A percentile compares a stretch with the other conserved stretches of the same genome.
phyloP scores from a whole-genome alignment of 2,329 filamentous ascomycete species.

The Neonectria faginata region DNA sequence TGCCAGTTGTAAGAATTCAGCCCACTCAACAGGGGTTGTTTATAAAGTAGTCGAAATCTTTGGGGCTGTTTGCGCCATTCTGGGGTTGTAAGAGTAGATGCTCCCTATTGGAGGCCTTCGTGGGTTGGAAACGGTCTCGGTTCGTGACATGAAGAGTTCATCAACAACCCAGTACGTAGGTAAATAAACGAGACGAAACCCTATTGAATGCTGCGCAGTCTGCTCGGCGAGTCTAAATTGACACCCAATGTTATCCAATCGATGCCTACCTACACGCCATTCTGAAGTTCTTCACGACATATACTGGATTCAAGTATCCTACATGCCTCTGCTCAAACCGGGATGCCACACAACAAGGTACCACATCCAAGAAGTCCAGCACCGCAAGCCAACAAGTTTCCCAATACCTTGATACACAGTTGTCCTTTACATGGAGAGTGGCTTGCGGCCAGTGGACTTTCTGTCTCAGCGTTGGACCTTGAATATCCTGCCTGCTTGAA shows the following conservation, averaged over 20 bases:
- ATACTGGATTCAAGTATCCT: neutral
- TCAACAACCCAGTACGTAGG: neutral
- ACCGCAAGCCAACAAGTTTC: too few relatives aligned
- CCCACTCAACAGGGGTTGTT: neutral
- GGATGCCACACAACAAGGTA: neutral
- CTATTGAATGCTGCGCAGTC: neutral
- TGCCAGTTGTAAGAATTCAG: neutral
- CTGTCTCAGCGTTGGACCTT: too few relatives aligned
- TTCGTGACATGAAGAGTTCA: neutral
- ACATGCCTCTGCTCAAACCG: too few relatives aligned
- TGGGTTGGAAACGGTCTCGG: neutral
- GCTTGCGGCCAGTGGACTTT: too few relatives aligned
- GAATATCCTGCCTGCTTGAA: too few relatives aligned
- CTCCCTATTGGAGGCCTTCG: neutral
- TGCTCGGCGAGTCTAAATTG: neutral
- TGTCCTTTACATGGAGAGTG: too few relatives aligned
- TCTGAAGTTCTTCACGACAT: neutral
- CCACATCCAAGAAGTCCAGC: too few relatives aligned
- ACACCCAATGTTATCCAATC: neutral
- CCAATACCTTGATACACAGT: too few relatives aligned
- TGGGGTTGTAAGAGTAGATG: slow-evolving; percentile 9
- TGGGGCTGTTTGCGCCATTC: neutral
- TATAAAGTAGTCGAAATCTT: slow-evolving; percentile 15
- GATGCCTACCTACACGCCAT: neutral
- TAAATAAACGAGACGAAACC: neutral